Percentiles rank a stretch among this genome's conserved stretches.
These are phyloP conservation scores for Cladorrhinum sp. DNA, from an alignment of 2,329 filamentous ascomycete genomes.

Conservation along the genomic window DNA sequence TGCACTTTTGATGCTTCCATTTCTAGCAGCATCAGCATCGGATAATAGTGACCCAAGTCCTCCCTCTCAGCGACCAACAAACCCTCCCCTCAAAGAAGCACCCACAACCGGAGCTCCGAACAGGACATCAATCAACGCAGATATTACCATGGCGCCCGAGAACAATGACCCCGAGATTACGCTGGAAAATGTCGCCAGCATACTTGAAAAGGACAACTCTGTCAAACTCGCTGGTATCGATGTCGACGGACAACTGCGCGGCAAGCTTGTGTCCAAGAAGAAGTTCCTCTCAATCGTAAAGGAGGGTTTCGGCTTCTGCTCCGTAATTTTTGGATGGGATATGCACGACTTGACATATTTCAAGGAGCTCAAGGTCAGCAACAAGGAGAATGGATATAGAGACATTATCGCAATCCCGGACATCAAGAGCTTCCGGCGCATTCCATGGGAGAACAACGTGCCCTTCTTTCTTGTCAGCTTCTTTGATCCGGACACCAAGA, in stretches of 20 bases:
- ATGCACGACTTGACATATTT: conserved; percentile 94
- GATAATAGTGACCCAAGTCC: background rate
- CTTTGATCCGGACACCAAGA: conserved; percentile 71
- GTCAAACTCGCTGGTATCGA: conserved; percentile 89
- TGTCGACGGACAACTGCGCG: conserved; percentile 81
- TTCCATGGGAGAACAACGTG: conserved; percentile 86
- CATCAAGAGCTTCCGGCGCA: conserved; percentile 71
- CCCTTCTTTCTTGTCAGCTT: conserved; percentile 86
- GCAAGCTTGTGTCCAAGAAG: conserved; percentile 87
- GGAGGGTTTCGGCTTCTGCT: conserved; percentile 88
- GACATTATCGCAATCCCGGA: conserved; percentile 83
- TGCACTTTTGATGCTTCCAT: background rate
- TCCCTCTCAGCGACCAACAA: background rate
- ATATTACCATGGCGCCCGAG: conserved; percentile 1
- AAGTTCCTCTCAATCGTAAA: conserved; percentile 85
- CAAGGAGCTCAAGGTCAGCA: conserved; percentile 80
- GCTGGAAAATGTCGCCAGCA: conserved; percentile 58
- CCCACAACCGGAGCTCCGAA: background rate
- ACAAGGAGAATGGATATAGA: conserved; percentile 84
- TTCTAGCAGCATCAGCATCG: background rate
- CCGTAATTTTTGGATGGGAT: conserved; percentile 93
- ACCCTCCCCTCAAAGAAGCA: background rate
- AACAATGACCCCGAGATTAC: conserved; percentile 44
- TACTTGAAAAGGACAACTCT: conserved; percentile 69
- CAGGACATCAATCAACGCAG: background rate